Base-by-base conservation (phyloP, 495 filamentous ascomycete genomes). In the Letharia lupina region DNA sequence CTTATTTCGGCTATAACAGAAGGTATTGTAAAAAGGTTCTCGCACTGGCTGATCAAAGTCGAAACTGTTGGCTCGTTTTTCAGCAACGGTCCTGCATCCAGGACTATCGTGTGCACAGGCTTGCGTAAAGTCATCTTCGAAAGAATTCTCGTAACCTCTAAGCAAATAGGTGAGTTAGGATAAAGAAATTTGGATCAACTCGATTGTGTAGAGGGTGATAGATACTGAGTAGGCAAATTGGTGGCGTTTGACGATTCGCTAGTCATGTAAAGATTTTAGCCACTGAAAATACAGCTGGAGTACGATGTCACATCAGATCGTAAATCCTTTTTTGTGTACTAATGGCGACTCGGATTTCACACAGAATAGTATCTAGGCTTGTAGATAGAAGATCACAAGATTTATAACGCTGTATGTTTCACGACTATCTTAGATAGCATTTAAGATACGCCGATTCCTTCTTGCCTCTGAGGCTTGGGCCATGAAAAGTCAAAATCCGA, bases 61-160 rank as follows among this genome's bases (percentile, higher is more conserved):
- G 89, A 92, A 45, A 93, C 83, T 37, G 87, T 76, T 56, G 91
- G 90, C 68, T 90, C 87, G 77, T 96, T 95, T 72, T 89, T 91
- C 65, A 99, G 87, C 66, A 99, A 88, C 2, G 93, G 91, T 60
- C 92, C 92, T 37, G 94, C 85, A 75, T 99, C 94, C 65, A 99
- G 79, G 64, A 98, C 83, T 48, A 99, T 83, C 16, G 89, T 89
- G 79, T 95, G 84, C 60, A 96, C 81, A 6, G 87, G 80, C 73
- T 94, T 94, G 37, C 12, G 20, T 45, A 39, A 2, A 40, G 66
- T 48, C n/a, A 41, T 37, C 18, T 37, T 11, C 16, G 23, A 15
- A 10, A 33, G 58, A 33, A 37, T 15, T 37, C 5, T 12, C 20
- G n/a, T 9, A 16, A 52, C 23, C 1, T 3, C 3, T 10, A 2